Evolutionary conservation across 2,329 filamentous ascomycete species (phyloP).

Genomic region (Fusarium cyanostomum): DNA sequence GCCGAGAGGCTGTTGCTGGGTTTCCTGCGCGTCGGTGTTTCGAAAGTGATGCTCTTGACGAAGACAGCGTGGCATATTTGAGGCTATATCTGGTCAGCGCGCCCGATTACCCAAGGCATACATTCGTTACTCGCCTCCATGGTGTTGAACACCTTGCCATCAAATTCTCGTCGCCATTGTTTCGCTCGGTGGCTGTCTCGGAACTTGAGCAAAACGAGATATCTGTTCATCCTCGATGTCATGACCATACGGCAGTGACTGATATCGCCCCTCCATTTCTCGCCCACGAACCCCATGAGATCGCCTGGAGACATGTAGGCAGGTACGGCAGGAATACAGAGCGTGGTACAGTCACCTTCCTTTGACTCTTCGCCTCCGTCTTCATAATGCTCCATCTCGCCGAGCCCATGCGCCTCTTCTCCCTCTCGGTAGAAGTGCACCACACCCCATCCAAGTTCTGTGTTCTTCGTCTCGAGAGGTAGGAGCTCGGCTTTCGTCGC

Average conservation of each 20-base stretch:
- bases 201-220: slow-evolving; percentile 97
- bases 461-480: slow-evolving; percentile 74
- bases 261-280: slow-evolving; percentile 84
- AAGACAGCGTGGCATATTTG: slow-evolving; percentile 96
- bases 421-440: slow-evolving; percentile 93
- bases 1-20: slow-evolving; percentile 68
- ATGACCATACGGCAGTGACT: slow-evolving; percentile 95
- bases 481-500: slow-evolving; percentile 85
- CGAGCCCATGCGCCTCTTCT: slow-evolving; percentile 73
- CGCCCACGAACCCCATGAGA: slow-evolving; percentile 90
- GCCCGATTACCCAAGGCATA: neutral
- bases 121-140: slow-evolving; percentile 72
- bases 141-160: slow-evolving; percentile 91
- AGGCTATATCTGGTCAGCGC: slow-evolving; percentile 59
- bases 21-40: slow-evolving; percentile 64
- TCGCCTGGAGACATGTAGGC: slow-evolving; percentile 93
- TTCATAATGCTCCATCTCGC: slow-evolving; percentile 41
- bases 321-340: slow-evolving; percentile 94
- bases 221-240: slow-evolving; percentile 87
- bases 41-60: slow-evolving; percentile 89
- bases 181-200: slow-evolving; percentile 76
- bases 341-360: slow-evolving; percentile 79
- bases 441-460: slow-evolving; percentile 88
- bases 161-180: slow-evolving; percentile 86
- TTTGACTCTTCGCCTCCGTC: slow-evolving; percentile 36